phyloP scores from a whole-genome alignment of 2,329 filamentous ascomycete species.

The Xylaria multiplex region DNA sequence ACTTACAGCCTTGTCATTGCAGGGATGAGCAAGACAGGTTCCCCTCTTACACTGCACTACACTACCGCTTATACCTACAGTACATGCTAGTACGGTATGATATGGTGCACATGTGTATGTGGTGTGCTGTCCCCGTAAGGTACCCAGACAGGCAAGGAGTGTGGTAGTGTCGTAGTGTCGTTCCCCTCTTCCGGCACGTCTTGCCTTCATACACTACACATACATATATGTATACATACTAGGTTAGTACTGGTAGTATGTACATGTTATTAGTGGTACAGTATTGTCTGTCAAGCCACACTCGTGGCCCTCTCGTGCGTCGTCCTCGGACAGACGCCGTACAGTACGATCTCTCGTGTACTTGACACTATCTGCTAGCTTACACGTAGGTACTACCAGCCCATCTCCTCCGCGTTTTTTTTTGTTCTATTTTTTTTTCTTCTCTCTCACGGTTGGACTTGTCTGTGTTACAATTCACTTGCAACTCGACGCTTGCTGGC shows the following conservation, averaged over 20 bases:
- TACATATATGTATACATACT: no score
- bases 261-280: no score
- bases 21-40: slow-evolving; percentile 46
- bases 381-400: slow-evolving; percentile 19
- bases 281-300: slow-evolving; percentile 43
- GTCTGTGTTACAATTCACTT: neutral
- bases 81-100: no score
- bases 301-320: slow-evolving; percentile 22
- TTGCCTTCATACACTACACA: slow-evolving; percentile 17
- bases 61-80: no score
- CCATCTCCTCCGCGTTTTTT: slow-evolving; percentile 32
- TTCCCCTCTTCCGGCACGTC: slow-evolving; percentile 42
- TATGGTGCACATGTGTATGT: neutral
- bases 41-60: slow-evolving; percentile 37
- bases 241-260: no score
- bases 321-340: slow-evolving; percentile 23
- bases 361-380: slow-evolving; percentile 3
- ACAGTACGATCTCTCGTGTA: slow-evolving; percentile 5
- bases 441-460: slow-evolving; percentile 2
- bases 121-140: neutral
- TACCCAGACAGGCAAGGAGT: no score
- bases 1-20: slow-evolving; percentile 47
- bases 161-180: neutral
- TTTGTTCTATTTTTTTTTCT: slow-evolving; percentile 24
- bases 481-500: neutral